Conservation (phyloP, 2,329 filamentous ascomycete genomes). For the Pseudocercospora pini-densiflorae region DNA sequence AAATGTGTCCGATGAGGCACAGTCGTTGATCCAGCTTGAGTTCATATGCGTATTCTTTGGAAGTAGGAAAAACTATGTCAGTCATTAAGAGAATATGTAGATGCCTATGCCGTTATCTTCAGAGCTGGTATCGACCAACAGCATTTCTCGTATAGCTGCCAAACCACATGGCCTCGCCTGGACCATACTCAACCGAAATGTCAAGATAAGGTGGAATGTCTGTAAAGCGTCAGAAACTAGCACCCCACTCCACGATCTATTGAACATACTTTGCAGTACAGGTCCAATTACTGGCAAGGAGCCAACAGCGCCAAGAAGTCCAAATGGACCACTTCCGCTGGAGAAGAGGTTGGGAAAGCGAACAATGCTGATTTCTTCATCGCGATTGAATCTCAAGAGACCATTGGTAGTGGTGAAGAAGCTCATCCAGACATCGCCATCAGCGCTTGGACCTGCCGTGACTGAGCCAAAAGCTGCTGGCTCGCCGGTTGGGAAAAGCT, state of each 20-base stretch:
- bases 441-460: conserved; percentile 24
- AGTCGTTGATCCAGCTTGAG: too few species aligned
- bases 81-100: too few species aligned
- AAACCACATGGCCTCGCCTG: conserved; percentile 21
- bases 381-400: conserved; percentile 13
- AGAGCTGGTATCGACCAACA: conserved; percentile 9
- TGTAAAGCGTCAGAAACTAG: not conserved
- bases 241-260: not conserved
- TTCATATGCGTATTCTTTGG: too few species aligned
- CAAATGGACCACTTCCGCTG: not conserved
- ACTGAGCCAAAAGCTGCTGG: conserved; percentile 20
- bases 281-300: not conserved
- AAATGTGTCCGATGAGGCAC: too few species aligned
- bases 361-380: conserved; percentile 19
- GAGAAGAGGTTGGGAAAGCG: conserved; percentile 19
- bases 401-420: conserved; percentile 25
- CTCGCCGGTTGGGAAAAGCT: conserved; percentile 27
- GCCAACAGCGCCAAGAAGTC: not conserved
- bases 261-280: not conserved
- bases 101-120: not conserved
- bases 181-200: conserved; percentile 25
- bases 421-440: conserved; percentile 29
- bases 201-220: conserved; percentile 23
- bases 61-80: too few species aligned
- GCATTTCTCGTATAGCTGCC: conserved; percentile 12